Evolutionary conservation across 768 basidiomycete species (phyloP).

Genomic region (Lentinula edodes): DNA sequence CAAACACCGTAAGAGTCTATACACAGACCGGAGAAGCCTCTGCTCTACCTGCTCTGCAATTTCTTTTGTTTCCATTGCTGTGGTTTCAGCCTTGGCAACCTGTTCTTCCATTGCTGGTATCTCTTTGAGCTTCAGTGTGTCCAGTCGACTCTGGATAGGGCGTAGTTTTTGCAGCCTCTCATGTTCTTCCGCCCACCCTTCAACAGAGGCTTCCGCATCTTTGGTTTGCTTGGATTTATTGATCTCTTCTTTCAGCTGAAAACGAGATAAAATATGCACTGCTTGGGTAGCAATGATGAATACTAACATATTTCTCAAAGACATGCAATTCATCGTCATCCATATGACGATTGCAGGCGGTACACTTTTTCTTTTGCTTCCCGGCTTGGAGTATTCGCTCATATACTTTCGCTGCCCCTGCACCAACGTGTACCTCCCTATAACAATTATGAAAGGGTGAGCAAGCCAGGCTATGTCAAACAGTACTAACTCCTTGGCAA

Average conservation of each 20-base stretch:
- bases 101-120: conserved; percentile 61
- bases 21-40: not conserved
- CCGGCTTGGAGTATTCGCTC: conserved; percentile 51
- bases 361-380: conserved; percentile 62
- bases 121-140: conserved; percentile 54
- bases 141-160: conserved; percentile 48
- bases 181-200: conserved; percentile 61
- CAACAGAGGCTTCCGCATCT: conserved; percentile 28
- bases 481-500: not conserved
- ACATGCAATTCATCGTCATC: conserved; percentile 40
- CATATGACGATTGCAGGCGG: conserved; percentile 71
- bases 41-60: not conserved
- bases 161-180: conserved; percentile 51
- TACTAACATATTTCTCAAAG: conserved; percentile 69
- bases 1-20: not conserved
- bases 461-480: not conserved
- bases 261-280: not conserved
- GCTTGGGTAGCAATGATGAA: not conserved
- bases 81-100: conserved; percentile 49
- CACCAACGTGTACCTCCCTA: conserved; percentile 15
- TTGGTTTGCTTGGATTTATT: conserved; percentile 47
- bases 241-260: conserved; percentile 61
- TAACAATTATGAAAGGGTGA: not conserved
- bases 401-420: conserved; percentile 35
- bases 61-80: conserved; percentile 39